These are phyloP conservation scores for Fusarium decemcellulare DNA, from an alignment of 2,329 filamentous ascomycete genomes.

Conservation along the genomic window DNA sequence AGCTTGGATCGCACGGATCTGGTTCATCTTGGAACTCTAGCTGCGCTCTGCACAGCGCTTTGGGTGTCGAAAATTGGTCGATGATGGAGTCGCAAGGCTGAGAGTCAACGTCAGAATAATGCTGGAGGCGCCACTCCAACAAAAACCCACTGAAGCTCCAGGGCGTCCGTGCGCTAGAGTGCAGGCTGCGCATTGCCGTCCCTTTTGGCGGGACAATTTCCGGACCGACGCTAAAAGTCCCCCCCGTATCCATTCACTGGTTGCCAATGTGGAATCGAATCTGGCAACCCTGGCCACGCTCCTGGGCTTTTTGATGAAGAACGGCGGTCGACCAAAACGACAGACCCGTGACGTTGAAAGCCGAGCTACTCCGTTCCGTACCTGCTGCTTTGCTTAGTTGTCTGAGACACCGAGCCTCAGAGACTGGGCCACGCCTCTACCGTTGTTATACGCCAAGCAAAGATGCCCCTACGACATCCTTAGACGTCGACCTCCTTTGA, in stretches of 20 bases:
- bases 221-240: slow-evolving; percentile 49
- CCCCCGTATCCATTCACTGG: slow-evolving; percentile 16
- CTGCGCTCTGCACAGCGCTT: background rate
- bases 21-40: slow-evolving; percentile 78
- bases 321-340: slow-evolving; percentile 39
- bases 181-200: slow-evolving; percentile 20
- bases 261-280: slow-evolving; percentile 32
- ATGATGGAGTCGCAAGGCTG: slow-evolving; percentile 37
- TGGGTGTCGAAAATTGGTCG: background rate
- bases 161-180: slow-evolving; percentile 34
- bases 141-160: slow-evolving; percentile 33
- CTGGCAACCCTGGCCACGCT: slow-evolving; percentile 43
- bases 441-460: slow-evolving; percentile 34
- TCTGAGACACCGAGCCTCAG: slow-evolving; percentile 5
- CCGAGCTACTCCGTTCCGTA: slow-evolving; percentile 18
- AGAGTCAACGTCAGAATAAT: slow-evolving; percentile 28
- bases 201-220: slow-evolving; percentile 53
- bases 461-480: slow-evolving; percentile 48
- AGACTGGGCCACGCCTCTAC: slow-evolving; percentile 6
- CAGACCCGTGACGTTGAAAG: slow-evolving; percentile 11
- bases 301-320: slow-evolving; percentile 42
- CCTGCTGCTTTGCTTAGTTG: slow-evolving; percentile 17
- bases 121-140: background rate
- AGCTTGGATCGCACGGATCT: slow-evolving; percentile 90
- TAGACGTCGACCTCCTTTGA: slow-evolving; percentile 41